A percentile compares a stretch with the other conserved stretches of the same genome.
Evolutionary conservation across 441 rosid species (phyloP).

Genomic region (Populus hybrid): DNA sequence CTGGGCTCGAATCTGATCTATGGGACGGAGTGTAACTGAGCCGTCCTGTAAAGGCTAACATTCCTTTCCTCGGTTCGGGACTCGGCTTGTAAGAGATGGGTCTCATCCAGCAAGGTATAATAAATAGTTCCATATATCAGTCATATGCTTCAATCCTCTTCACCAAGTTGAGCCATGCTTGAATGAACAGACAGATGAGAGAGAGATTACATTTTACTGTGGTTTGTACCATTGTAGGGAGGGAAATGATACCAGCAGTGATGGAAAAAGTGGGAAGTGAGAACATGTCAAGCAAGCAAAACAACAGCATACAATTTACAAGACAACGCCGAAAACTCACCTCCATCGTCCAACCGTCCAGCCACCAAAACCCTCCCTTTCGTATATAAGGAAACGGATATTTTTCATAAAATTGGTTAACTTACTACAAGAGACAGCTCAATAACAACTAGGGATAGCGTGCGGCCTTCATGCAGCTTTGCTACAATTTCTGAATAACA

Average conservation of each 20-base stretch:
- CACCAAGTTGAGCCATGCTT: background rate
- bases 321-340: constrained; percentile 3
- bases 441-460: background rate
- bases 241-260: background rate
- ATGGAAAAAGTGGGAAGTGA: no score
- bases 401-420: background rate
- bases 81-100: background rate
- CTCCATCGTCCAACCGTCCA: constrained; percentile 19
- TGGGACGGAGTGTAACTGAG: background rate
- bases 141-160: background rate
- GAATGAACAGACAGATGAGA: background rate
- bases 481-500: constrained; percentile 70
- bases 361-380: constrained; percentile 12
- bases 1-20: background rate
- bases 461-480: background rate
- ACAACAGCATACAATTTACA: background rate
- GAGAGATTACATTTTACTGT: background rate
- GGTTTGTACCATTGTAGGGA: background rate
- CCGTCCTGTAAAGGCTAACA: background rate
- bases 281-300: background rate
- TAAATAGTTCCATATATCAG: background rate
- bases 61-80: background rate
- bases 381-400: constrained; percentile 10
- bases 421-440: constrained; percentile 10
- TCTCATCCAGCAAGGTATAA: background rate